phyloP scores from a whole-genome alignment of 108 stramenopile species.

The Pseudonitzschia multiseries region DNA sequence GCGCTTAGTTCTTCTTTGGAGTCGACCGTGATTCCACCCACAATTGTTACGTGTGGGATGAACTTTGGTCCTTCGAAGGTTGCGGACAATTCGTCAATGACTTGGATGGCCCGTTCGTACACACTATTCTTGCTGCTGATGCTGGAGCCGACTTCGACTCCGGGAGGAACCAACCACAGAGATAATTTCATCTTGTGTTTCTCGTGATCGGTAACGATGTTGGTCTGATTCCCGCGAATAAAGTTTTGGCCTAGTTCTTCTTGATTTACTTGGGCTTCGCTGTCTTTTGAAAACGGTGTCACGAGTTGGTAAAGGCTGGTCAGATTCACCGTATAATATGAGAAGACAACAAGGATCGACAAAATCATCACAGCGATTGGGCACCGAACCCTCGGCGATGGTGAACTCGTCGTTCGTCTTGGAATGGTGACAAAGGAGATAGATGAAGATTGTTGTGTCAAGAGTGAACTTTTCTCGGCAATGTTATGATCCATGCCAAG shows the following conservation, averaged over 20 bases:
- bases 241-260: neutral
- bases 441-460: neutral
- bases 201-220: neutral
- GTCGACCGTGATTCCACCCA: neutral
- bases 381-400: neutral
- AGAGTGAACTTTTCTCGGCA: neutral
- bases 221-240: neutral
- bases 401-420: neutral
- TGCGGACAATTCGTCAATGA: conserved; percentile 2
- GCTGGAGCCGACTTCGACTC: neutral
- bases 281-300: neutral
- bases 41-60: neutral
- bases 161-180: conserved; percentile 8
- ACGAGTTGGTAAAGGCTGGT: neutral
- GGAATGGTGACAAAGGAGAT: neutral
- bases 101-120: neutral
- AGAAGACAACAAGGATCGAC: neutral
- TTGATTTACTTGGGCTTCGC: neutral
- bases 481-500: neutral
- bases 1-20: neutral
- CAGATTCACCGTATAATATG: neutral
- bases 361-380: neutral
- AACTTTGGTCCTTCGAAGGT: neutral
- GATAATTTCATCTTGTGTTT: conserved; percentile 7
- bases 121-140: neutral